A percentile compares a stretch with the other conserved stretches of the same genome.
These are phyloP conservation scores for Talaromyces pinophilus DNA, from an alignment of 2,329 filamentous ascomycete genomes.

Conservation along the genomic window DNA sequence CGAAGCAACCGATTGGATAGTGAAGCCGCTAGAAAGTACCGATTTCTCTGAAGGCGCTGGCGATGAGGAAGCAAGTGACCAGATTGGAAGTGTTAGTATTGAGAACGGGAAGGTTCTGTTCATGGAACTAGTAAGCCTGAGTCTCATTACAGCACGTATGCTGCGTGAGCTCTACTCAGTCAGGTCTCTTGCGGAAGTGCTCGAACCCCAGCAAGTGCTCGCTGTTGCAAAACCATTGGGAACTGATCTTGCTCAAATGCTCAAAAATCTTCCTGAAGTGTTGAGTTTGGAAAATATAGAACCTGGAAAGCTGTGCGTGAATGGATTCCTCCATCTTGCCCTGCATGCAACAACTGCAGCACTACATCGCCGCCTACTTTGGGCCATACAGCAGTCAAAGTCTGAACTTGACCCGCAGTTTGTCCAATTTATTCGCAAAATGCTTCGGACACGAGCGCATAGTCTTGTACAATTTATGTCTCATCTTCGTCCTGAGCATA, in stretches of 20 bases:
- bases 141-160: constrained; percentile 17
- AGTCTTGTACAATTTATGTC: constrained; percentile 19
- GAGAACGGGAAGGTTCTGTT: constrained; percentile 19
- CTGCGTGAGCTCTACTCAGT: constrained; percentile 17
- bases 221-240: constrained; percentile 20
- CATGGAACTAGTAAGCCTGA: constrained; percentile 14
- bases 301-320: constrained; percentile 15
- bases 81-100: constrained; percentile 20
- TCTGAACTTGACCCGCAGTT: neutral
- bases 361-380: constrained; percentile 19
- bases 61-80: constrained; percentile 16
- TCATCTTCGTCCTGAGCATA: constrained; percentile 21
- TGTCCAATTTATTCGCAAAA: constrained; percentile 16
- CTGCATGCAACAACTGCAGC: constrained; percentile 20
- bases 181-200: constrained; percentile 15
- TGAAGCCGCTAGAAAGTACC: constrained; percentile 13
- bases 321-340: constrained; percentile 21
- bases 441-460: constrained; percentile 15
- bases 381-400: constrained; percentile 14
- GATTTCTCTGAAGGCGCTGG: constrained; percentile 20
- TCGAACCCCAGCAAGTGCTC: constrained; percentile 19
- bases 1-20: constrained; percentile 17
- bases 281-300: constrained; percentile 19
- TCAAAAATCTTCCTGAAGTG: constrained; percentile 13
- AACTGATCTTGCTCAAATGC: constrained; percentile 16